Percentiles rank a stretch among this genome's conserved stretches.
These are phyloP conservation scores for Neurospora sp. DNA, from an alignment of 495 filamentous ascomycete species.

Conservation along the genomic window DNA sequence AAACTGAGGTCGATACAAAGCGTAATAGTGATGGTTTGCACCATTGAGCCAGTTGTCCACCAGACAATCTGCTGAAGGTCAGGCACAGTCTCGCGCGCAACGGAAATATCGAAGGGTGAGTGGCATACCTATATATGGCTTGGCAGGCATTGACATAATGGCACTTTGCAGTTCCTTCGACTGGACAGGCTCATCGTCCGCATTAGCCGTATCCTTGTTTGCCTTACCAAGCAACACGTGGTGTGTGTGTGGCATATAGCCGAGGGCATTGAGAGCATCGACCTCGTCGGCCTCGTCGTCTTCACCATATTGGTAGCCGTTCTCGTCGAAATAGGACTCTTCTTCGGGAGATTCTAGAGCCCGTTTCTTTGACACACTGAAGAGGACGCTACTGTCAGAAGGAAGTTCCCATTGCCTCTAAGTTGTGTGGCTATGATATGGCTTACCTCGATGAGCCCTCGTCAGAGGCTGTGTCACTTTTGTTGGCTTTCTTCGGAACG, in stretches of 20 bases:
- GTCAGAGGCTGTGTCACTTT: conserved; percentile 3
- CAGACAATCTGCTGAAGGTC: conserved; percentile 33
- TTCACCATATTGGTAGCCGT: conserved; percentile 6
- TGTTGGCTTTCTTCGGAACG: conserved; percentile 14
- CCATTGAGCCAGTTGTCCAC: conserved; percentile 38
- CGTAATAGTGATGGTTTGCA: conserved; percentile 41
- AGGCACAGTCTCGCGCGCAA: conserved; percentile 3
- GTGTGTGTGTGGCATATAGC: conserved; percentile 22
- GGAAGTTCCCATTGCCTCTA: neutral
- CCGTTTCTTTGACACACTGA: conserved; percentile 14
- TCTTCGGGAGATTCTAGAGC: conserved; percentile 7
- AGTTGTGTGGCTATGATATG: neutral
- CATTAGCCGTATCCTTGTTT: conserved; percentile 3
- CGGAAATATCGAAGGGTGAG: neutral
- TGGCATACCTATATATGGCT: conserved; percentile 22
- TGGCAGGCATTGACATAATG: conserved; percentile 11
- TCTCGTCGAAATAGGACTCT: neutral
- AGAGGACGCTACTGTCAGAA: conserved; percentile 1
- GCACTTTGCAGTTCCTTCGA: conserved; percentile 19
- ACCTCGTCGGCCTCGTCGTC: conserved; percentile 12
- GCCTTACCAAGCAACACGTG: conserved; percentile 19
- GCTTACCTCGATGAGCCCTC: conserved; percentile 12
- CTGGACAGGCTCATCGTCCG: conserved; percentile 10
- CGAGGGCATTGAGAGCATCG: conserved; percentile 21
- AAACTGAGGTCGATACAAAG: conserved; percentile 39